Percentiles rank a stretch among this genome's conserved stretches.
Conservation (phyloP, 306 rosid genomes). For the Rosa multiflora region DNA sequence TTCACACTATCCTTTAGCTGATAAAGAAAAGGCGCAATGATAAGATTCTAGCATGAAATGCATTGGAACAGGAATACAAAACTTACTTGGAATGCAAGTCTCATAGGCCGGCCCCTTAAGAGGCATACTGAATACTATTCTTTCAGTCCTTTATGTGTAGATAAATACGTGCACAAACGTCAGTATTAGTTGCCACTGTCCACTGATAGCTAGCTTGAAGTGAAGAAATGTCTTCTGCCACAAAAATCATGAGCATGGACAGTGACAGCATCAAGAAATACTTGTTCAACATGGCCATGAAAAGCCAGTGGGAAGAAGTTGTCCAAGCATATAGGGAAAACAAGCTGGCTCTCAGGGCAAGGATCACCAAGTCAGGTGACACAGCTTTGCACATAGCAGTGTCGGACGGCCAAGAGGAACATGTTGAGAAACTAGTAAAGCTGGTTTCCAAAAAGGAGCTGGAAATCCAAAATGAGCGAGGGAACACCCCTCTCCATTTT, state of each 20-base stretch:
- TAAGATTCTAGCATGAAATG: neutral
- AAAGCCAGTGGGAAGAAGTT: conserved; percentile 38
- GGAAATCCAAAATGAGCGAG: neutral
- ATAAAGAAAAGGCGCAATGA: neutral
- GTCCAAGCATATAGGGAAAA: neutral
- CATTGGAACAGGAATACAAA: neutral
- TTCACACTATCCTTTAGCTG: neutral
- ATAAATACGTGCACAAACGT: neutral
- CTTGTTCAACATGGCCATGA: conserved; percentile 24
- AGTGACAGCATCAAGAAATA: neutral
- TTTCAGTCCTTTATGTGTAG: neutral
- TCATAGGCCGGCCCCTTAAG: neutral
- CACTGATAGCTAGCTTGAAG: neutral
- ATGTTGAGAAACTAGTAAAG: neutral
- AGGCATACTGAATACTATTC: neutral
- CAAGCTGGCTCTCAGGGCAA: neutral
- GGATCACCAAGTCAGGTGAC: conserved; percentile 27
- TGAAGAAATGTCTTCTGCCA: neutral
- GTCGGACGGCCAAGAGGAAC: neutral
- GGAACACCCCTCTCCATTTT: conserved; percentile 50
- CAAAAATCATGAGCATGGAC: too few species aligned
- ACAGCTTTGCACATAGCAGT: conserved; percentile 56
- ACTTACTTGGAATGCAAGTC: neutral
- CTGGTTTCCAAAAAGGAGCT: neutral
- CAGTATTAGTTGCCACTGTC: neutral